Base-by-base conservation (phyloP, 805 yeast species). In the Metschnikowia lochheadii region DNA sequence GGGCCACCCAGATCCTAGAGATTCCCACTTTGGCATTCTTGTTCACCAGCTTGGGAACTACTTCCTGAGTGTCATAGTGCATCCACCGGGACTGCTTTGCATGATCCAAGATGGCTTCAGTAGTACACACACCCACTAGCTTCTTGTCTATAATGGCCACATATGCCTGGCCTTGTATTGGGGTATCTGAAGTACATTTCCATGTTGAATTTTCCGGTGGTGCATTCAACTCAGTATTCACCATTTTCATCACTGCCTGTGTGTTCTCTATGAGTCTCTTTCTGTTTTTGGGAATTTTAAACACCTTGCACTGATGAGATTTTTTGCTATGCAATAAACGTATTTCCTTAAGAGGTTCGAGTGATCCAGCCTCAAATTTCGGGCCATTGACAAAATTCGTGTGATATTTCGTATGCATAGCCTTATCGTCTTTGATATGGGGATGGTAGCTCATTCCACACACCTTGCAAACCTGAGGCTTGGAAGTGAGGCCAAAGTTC, bases 211-310 rank as follows among this genome's bases (percentile, higher is more conserved):
- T 64, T 15, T 64, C 76, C 11, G 40, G 44, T 0, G 73, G 85
- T 0, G 91, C 89, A 63, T 76, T 79, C 44, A 86, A 66, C 54
- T 81, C 86, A 6, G 66, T 70, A 60, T 86, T 85, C 6, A 80
- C 87, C 61, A 83, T 66, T 0, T 69, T 66, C 51, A 86, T 62
- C 3, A 83, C 59, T 39, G 58, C 54, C 34, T 62, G 65, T 3
- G 62, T 63, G 40, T 63, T 63, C 17, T 53, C 51, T n/a, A 67
- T 56, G 51, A 68, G 68, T 21, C 52, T 49, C 14, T 53, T 51
- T 15, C 52, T 53, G 7, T 55, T 51, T 40, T 61, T 65, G 43
- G 64, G 66, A 4, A 71, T 59, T 1, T 55, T 50, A 7, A 58
- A 46, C 3, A 67, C 49, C 29, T 46, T 48, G 10, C 60, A 57